Conservation (phyloP, 495 filamentous ascomycete species). For the Lophiotrema nucula region DNA sequence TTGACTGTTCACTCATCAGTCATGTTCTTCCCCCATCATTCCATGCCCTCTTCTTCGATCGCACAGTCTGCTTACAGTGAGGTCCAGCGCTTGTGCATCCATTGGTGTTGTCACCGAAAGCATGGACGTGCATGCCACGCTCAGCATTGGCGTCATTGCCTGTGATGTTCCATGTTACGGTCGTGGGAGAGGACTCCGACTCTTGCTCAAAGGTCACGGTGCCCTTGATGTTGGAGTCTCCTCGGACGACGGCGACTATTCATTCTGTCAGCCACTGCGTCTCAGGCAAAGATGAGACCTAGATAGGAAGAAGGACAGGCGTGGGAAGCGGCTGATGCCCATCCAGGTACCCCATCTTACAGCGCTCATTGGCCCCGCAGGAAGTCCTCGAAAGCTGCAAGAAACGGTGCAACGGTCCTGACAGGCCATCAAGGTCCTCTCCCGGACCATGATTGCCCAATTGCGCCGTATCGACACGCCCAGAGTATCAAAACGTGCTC, state of each 20-base stretch:
- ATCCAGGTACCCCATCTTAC: constrained; percentile 16
- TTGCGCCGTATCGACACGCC: constrained; percentile 1
- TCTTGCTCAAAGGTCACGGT: constrained; percentile 94
- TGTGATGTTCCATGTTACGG: constrained; percentile 85
- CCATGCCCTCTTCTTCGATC: background rate
- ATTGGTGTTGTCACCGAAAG: constrained; percentile 99
- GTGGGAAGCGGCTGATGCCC: background rate
- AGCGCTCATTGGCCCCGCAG: no score
- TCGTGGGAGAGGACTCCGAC: constrained; percentile 75
- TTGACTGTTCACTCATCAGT: constrained; percentile 69
- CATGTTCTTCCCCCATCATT: background rate
- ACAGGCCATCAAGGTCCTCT: constrained; percentile 31
- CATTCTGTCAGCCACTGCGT: constrained; percentile 10
- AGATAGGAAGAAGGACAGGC: no score
- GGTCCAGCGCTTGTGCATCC: constrained; percentile 97
- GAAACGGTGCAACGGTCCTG: constrained; percentile 1
- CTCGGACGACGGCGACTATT: constrained; percentile 92
- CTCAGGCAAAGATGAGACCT: no score
- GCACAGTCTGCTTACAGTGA: constrained; percentile 67
- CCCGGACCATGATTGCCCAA: background rate
- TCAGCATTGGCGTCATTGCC: constrained; percentile 92
- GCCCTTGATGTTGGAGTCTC: constrained; percentile 89
- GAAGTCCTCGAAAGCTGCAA: no score
- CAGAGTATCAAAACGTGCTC: constrained; percentile 31
- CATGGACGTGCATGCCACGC: constrained; percentile 97